phyloP scores from a whole-genome alignment of 2,329 filamentous ascomycete genomes.

The Didymella lethalis region DNA sequence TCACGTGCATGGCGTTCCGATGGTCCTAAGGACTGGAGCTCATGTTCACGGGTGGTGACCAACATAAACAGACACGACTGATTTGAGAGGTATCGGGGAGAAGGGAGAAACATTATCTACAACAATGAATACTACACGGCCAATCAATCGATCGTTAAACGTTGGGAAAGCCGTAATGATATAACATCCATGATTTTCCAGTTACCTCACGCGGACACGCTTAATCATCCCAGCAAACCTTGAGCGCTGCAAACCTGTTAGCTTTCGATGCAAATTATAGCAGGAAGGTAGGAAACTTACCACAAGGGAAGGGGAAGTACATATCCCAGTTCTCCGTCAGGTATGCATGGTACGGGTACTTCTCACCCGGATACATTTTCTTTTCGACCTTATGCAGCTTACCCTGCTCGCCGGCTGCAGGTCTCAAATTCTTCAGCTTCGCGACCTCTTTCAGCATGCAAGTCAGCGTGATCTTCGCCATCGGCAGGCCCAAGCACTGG shows the following conservation, averaged over 20 bases:
- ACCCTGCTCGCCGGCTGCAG: slow-evolving; percentile 52
- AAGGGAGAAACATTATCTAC: neutral
- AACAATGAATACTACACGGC: neutral
- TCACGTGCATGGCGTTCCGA: no score
- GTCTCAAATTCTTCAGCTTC: slow-evolving; percentile 49
- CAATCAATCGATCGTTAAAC: neutral
- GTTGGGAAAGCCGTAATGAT: neutral
- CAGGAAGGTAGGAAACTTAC: slow-evolving; percentile 47
- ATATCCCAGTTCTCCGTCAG: slow-evolving; percentile 59
- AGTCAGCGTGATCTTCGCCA: slow-evolving; percentile 55
- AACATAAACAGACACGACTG: neutral
- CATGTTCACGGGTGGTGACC: no score
- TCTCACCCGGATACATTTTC: slow-evolving; percentile 34
- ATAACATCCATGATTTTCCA: neutral
- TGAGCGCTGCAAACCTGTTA: slow-evolving; percentile 34
- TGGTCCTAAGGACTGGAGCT: no score
- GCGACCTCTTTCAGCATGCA: slow-evolving; percentile 57
- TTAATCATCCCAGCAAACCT: slow-evolving; percentile 41
- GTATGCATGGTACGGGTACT: slow-evolving; percentile 54
- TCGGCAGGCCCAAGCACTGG: slow-evolving; percentile 54
- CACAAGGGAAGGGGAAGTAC: slow-evolving; percentile 57
- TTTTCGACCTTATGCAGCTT: slow-evolving; percentile 55
- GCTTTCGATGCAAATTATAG: neutral
- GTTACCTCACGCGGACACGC: neutral
- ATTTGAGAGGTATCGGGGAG: neutral